A percentile compares a stretch with the other conserved stretches of the same genome.
Conservation (phyloP, 305 asterid genomes). For the Fraxinus sp. region DNA sequence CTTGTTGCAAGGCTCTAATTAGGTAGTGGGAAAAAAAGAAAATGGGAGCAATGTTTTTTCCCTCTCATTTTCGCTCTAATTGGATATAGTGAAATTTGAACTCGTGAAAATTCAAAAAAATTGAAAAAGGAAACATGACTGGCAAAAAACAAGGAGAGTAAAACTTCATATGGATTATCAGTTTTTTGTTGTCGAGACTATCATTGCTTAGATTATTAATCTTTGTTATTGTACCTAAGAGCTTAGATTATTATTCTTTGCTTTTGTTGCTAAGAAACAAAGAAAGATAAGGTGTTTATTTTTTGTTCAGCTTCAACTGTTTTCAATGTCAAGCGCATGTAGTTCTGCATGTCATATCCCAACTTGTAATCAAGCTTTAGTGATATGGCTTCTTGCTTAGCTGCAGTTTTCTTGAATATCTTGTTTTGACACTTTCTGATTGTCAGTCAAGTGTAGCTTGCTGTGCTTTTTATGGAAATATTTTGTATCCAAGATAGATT, state of each 20-base stretch:
- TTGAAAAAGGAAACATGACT: neutral
- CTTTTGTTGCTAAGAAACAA: neutral
- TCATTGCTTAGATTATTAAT: neutral
- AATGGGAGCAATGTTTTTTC: conserved; percentile 7
- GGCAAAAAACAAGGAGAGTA: neutral
- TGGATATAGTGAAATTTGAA: neutral
- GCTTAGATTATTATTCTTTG: neutral
- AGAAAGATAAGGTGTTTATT: neutral
- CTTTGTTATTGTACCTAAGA: neutral
- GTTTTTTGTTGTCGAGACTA: neutral
- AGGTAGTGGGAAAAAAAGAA: neutral
- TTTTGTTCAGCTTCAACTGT: neutral
- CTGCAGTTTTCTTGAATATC: neutral
- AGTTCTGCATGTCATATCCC: neutral
- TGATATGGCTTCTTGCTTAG: neutral
- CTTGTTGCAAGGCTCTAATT: neutral
- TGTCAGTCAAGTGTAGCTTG: neutral
- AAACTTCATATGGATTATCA: neutral
- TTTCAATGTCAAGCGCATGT: neutral
- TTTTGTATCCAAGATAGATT: neutral
- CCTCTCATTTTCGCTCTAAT: conserved; percentile 6
- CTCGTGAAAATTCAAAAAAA: neutral
- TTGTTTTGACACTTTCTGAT: neutral
- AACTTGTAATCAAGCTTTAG: neutral
- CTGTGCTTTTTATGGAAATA: neutral